These are phyloP conservation scores for Aotearoamyces nothofagi DNA, from an alignment of 2,329 filamentous ascomycete genomes.

Conservation along the genomic window DNA sequence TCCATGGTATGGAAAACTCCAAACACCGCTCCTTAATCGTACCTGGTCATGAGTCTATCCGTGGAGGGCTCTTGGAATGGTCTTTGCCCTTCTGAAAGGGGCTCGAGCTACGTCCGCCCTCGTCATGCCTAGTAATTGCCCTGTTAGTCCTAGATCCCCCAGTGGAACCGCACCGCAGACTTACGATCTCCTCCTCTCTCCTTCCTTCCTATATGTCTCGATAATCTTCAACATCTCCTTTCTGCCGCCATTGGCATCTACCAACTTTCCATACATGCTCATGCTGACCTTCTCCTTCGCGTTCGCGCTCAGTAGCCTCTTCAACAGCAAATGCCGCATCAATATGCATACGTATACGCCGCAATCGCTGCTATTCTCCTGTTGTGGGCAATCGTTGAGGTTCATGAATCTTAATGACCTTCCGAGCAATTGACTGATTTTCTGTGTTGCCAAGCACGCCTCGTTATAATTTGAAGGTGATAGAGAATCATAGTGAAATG, in stretches of 20 bases:
- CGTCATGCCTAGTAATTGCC: slow-evolving; percentile 2
- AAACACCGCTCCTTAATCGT: neutral
- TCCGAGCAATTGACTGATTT: slow-evolving; percentile 53
- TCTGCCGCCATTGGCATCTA: slow-evolving; percentile 65
- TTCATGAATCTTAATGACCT: slow-evolving; percentile 61
- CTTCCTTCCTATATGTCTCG: slow-evolving; percentile 74
- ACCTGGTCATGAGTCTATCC: slow-evolving; percentile 9
- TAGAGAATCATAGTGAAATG: slow-evolving; percentile 93
- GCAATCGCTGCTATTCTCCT: slow-evolving; percentile 86
- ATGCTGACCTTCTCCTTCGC: slow-evolving; percentile 81
- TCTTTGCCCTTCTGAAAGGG: slow-evolving; percentile 5
- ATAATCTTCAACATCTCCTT: slow-evolving; percentile 90
- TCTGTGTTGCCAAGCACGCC: slow-evolving; percentile 52
- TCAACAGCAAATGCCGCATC: slow-evolving; percentile 87
- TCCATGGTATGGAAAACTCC: no score
- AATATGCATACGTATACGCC: slow-evolving; percentile 91
- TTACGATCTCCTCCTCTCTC: slow-evolving; percentile 68
- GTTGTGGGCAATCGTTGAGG: slow-evolving; percentile 73
- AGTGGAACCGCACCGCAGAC: slow-evolving; percentile 20
- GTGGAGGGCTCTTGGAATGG: slow-evolving; percentile 7
- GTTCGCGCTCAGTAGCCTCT: slow-evolving; percentile 64
- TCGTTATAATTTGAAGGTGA: slow-evolving; percentile 60
- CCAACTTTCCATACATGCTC: slow-evolving; percentile 74
- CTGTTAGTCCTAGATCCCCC: neutral
- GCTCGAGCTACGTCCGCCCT: slow-evolving; percentile 7